A percentile compares a stretch with the other conserved stretches of the same genome.
Evolutionary conservation across 2,329 filamentous ascomycete genomes (phyloP).

Genomic region (Nigrospora oryzae): DNA sequence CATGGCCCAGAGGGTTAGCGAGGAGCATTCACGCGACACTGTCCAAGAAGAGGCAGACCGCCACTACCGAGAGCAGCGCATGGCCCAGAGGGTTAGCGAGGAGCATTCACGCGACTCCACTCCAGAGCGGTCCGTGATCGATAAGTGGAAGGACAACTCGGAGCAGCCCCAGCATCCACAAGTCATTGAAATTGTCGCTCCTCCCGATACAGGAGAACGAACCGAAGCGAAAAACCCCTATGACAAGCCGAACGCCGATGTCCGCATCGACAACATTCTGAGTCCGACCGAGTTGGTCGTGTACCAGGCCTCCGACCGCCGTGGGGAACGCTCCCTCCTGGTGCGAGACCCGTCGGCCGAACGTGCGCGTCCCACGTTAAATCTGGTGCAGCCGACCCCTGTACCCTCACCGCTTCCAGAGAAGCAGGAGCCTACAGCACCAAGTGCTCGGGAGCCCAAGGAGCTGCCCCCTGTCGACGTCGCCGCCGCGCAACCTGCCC

Average conservation of each 20-base stretch:
- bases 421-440: conserved; percentile 18
- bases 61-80: conserved; percentile 46
- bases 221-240: conserved; percentile 39
- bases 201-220: conserved; percentile 39
- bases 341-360: conserved; percentile 45
- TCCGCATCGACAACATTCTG: conserved; percentile 51
- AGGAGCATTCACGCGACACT: conserved; percentile 42
- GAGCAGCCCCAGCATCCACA: conserved; percentile 13
- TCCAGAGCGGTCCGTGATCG: conserved; percentile 43
- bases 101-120: conserved; percentile 45
- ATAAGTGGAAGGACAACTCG: conserved; percentile 39
- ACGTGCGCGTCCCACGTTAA: conserved; percentile 48
- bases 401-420: conserved; percentile 39
- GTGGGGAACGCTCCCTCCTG: conserved; percentile 23
- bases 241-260: conserved; percentile 54
- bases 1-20: conserved; percentile 43
- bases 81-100: conserved; percentile 43
- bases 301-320: conserved; percentile 19
- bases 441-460: conserved; percentile 2
- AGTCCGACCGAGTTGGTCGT: conserved; percentile 40
- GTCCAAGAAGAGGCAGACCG: conserved; percentile 50
- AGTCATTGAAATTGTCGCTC: conserved; percentile 42
- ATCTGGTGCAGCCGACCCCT: conserved; percentile 54
- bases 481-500: conserved; percentile 6
- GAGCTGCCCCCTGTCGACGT: conserved; percentile 6